Conservation (phyloP, 768 basidiomycete species). For the Mycena maculata region DNA sequence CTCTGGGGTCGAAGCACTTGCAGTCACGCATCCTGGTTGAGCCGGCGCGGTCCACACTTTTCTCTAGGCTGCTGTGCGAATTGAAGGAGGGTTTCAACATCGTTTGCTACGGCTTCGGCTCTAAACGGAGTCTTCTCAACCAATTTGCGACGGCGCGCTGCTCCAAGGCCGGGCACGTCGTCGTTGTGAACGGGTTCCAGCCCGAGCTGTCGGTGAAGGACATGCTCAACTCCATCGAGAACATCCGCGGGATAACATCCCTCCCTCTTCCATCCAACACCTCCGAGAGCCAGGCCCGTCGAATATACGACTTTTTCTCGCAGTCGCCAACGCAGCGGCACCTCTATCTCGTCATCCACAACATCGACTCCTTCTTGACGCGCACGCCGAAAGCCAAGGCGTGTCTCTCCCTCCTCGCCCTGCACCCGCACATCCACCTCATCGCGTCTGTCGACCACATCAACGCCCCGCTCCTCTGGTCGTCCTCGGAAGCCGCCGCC, state of each 20-base stretch:
- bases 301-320: slow-evolving; percentile 74
- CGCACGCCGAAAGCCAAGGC: slow-evolving; percentile 73
- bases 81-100: slow-evolving; percentile 88
- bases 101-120: slow-evolving; percentile 90
- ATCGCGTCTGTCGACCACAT: slow-evolving; percentile 90
- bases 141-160: slow-evolving; percentile 73
- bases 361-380: slow-evolving; percentile 82
- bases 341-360: slow-evolving; percentile 88
- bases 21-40: slow-evolving; percentile 49
- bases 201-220: slow-evolving; percentile 77
- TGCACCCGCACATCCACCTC: slow-evolving; percentile 82
- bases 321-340: slow-evolving; percentile 49
- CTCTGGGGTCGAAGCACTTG: slow-evolving; percentile 45
- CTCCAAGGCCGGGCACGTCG: slow-evolving; percentile 72
- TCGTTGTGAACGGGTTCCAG: slow-evolving; percentile 83
- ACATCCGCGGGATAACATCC: slow-evolving; percentile 54
- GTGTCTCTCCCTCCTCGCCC: slow-evolving; percentile 77
- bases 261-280: slow-evolving; percentile 52
- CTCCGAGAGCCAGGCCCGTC: slow-evolving; percentile 71
- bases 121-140: slow-evolving; percentile 83
- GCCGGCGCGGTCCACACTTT: slow-evolving; percentile 52
- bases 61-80: slow-evolving; percentile 75
- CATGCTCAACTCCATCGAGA: slow-evolving; percentile 70
- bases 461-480: slow-evolving; percentile 86
- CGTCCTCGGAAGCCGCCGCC: slow-evolving; percentile 70